Percentiles rank a stretch among this genome's conserved stretches.
Evolutionary conservation across 2,329 filamentous ascomycete species (phyloP).

Genomic region (Cryphonectria carpinicola): DNA sequence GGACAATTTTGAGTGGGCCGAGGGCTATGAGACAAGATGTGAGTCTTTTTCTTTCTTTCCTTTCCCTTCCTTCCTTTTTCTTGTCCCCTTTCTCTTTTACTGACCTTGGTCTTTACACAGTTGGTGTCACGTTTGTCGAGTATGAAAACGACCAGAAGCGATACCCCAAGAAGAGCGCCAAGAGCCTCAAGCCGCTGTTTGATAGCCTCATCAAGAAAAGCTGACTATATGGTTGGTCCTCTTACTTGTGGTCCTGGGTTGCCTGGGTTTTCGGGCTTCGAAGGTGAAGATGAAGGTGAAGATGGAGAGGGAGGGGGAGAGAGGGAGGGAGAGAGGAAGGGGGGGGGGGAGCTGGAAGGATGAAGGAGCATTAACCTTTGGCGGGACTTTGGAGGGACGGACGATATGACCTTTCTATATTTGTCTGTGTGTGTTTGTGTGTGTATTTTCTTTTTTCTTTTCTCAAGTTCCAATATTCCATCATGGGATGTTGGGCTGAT

Average conservation of each 20-base stretch:
- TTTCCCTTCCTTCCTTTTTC: no score
- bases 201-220: conserved; percentile 67
- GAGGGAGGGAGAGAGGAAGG: no score
- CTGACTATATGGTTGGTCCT: conserved; percentile 34
- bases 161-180: conserved; percentile 82
- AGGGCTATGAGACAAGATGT: conserved; percentile 78
- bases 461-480: no score
- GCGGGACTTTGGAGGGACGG: background rate
- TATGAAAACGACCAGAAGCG: conserved; percentile 80
- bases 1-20: conserved; percentile 94
- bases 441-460: no score
- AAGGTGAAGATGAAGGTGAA: background rate
- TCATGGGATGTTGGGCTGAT: no score
- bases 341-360: no score
- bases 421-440: no score
- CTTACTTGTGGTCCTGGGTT: conserved; percentile 9
- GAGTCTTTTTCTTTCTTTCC: background rate
- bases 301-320: no score
- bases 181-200: conserved; percentile 71
- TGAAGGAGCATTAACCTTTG: background rate
- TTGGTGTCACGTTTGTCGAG: conserved; percentile 83
- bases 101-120: conserved; percentile 48
- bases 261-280: background rate
- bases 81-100: background rate
- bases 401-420: no score